Conservation (phyloP, 140 eudicot species). For the Senecio squalidus region DNA sequence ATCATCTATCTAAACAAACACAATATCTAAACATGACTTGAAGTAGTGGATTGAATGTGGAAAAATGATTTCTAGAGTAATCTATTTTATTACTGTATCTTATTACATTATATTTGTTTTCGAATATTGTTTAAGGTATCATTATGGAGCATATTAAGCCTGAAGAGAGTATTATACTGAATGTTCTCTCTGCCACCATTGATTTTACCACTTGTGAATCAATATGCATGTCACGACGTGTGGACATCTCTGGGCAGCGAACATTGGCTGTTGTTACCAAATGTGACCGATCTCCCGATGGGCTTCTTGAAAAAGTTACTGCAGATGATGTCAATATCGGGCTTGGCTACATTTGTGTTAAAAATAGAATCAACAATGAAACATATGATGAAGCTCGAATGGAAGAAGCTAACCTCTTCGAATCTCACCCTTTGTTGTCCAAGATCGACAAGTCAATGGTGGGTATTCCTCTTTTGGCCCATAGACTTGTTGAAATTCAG, state of each 20-base stretch:
- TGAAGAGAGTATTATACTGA: slow-evolving; percentile 31
- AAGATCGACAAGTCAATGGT: slow-evolving; percentile 39
- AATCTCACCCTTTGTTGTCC: slow-evolving; percentile 30
- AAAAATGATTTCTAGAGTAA: too few relatives aligned
- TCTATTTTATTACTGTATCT: slow-evolving; percentile 10
- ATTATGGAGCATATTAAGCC: slow-evolving; percentile 15
- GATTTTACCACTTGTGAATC: slow-evolving; percentile 38
- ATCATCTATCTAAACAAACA: too few relatives aligned
- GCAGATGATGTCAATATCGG: slow-evolving; percentile 29
- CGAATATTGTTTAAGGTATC: neutral
- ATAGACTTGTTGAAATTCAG: slow-evolving; percentile 30
- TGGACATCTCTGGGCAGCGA: slow-evolving; percentile 28
- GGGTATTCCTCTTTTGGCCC: slow-evolving; percentile 39
- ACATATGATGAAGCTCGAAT: slow-evolving; percentile 33
- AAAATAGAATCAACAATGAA: slow-evolving; percentile 33
- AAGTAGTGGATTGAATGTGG: too few relatives aligned
- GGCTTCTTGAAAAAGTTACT: slow-evolving; percentile 24
- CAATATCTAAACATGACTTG: too few relatives aligned
- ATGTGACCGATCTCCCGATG: slow-evolving; percentile 24
- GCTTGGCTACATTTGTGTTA: slow-evolving; percentile 26
- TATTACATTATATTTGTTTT: neutral
- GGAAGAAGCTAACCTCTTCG: slow-evolving; percentile 30
- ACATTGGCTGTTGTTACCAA: slow-evolving; percentile 36
- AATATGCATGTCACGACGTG: slow-evolving; percentile 33
- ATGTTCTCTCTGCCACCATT: slow-evolving; percentile 33